These are phyloP conservation scores for Tylopilus sp. DNA, from an alignment of 768 basidiomycete genomes.

Conservation along the genomic window DNA sequence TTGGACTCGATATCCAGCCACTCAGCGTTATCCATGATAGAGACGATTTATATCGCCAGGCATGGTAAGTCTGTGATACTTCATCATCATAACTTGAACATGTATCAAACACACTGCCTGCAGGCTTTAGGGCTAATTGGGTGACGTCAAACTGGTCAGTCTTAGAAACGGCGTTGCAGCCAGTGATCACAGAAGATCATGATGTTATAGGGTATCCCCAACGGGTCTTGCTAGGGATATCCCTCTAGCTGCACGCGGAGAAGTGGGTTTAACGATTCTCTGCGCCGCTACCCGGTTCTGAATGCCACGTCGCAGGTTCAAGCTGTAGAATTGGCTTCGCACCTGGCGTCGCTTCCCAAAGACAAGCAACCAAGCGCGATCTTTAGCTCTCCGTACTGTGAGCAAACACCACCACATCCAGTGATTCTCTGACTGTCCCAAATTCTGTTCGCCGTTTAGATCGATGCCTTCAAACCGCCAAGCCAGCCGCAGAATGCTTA, in stretches of 20 bases:
- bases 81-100: not conserved
- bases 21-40: constrained; percentile 28
- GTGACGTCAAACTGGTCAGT: constrained; percentile 59
- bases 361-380: constrained; percentile 71
- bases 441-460: constrained; percentile 44
- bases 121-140: constrained; percentile 80
- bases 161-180: not conserved
- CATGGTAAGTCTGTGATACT: constrained; percentile 30
- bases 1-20: not conserved
- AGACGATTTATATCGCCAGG: constrained; percentile 41
- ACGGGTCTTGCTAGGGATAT: constrained; percentile 73
- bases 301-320: constrained; percentile 45
- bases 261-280: constrained; percentile 35
- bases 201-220: constrained; percentile 51
- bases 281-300: not conserved
- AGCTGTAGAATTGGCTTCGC: constrained; percentile 66
- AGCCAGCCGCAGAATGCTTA: constrained; percentile 59
- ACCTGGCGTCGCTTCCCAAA: constrained; percentile 61
- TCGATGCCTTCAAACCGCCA: constrained; percentile 81
- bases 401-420: constrained; percentile 12
- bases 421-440: not conserved
- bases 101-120: not conserved
- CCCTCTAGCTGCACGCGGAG: constrained; percentile 68
- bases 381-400: constrained; percentile 84
- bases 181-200: constrained; percentile 4